Percentiles rank a stretch among this genome's conserved stretches.
These are phyloP conservation scores for Botrytis byssoidea DNA, from an alignment of 2,329 filamentous ascomycete species.

Conservation along the genomic window DNA sequence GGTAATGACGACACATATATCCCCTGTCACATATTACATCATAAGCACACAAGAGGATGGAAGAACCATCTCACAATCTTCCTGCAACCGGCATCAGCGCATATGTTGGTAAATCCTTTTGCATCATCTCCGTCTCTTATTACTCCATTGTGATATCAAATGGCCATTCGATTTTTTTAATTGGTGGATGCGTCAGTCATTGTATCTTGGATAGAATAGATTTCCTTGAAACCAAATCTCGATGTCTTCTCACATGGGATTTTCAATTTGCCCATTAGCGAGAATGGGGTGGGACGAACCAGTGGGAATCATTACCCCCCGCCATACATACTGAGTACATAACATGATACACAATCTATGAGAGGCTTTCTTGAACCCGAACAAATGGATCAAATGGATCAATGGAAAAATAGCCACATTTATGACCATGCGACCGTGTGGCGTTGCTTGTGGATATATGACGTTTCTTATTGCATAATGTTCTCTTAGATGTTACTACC, in stretches of 20 bases:
- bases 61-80: background rate
- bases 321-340: background rate
- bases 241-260: background rate
- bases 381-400: background rate
- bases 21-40: constrained; percentile 8
- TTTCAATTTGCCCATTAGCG: constrained; percentile 6
- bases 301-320: background rate
- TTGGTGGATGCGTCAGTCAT: background rate
- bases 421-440: constrained; percentile 4
- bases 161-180: background rate
- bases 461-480: background rate
- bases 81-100: background rate
- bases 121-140: background rate
- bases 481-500: background rate
- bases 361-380: background rate
- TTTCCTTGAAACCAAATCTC: background rate
- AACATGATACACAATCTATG: background rate
- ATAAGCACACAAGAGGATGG: background rate
- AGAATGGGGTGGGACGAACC: background rate
- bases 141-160: background rate
- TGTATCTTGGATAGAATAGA: background rate
- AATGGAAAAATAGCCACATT: background rate
- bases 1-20: constrained; percentile 1
- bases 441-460: background rate
- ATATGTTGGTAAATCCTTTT: background rate